These are phyloP conservation scores for Pleurotus cornucopiae DNA, from an alignment of 768 basidiomycete species.

Conservation along the genomic window DNA sequence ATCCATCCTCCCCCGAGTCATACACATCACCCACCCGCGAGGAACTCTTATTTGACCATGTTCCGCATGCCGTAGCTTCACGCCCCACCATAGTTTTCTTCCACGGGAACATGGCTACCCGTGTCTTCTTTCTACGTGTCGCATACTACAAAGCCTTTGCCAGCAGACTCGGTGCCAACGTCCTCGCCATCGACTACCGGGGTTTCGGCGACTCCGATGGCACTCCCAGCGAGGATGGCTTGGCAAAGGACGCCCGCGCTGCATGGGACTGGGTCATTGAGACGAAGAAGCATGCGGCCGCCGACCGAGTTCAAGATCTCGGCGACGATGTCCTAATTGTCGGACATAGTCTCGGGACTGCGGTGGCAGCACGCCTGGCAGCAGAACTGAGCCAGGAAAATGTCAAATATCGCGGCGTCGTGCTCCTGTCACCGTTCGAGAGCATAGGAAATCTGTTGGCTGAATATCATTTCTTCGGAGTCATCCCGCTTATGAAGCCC, in stretches of 20 bases:
- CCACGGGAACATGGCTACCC: constrained; percentile 86
- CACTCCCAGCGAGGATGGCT: constrained; percentile 68
- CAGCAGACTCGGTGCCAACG: constrained; percentile 64
- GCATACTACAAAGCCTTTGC: constrained; percentile 63
- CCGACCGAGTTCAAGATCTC: constrained; percentile 11
- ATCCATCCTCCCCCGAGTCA: constrained; percentile 23
- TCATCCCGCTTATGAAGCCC: constrained; percentile 73
- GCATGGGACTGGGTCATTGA: constrained; percentile 76
- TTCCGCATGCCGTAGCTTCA: constrained; percentile 49
- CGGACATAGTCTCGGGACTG: constrained; percentile 90
- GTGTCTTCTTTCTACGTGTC: constrained; percentile 66
- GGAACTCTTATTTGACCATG: constrained; percentile 29
- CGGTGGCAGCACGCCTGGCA: constrained; percentile 55
- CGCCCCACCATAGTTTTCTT: constrained; percentile 85
- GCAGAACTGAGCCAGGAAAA: constrained; percentile 43
- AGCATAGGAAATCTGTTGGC: constrained; percentile 60
- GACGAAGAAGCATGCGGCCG: constrained; percentile 43
- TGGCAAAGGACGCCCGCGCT: constrained; percentile 67
- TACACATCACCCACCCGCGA: constrained; percentile 1
- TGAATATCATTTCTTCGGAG: constrained; percentile 62
- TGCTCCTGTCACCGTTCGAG: constrained; percentile 57
- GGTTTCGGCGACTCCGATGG: constrained; percentile 89
- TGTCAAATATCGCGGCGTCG: constrained; percentile 39
- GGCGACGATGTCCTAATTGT: constrained; percentile 61
- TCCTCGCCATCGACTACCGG: constrained; percentile 86